These are phyloP conservation scores for Linum trigynum DNA, from an alignment of 345 rosid genomes.

Conservation along the genomic window DNA sequence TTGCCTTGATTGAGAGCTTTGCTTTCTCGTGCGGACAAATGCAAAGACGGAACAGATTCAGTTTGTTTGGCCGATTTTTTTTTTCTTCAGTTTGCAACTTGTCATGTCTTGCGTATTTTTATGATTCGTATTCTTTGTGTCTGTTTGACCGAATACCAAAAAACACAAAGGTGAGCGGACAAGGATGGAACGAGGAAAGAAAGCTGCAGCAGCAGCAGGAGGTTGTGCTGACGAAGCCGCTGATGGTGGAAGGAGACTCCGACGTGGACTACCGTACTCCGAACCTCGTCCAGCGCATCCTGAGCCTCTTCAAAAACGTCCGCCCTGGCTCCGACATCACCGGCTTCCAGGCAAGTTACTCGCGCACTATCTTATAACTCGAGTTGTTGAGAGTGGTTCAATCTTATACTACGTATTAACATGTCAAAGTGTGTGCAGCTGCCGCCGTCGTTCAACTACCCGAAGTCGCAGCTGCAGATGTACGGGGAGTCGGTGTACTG, in stretches of 20 bases:
- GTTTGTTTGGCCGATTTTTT: too few relatives aligned
- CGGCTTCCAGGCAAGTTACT: conserved; percentile 33
- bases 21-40: too few relatives aligned
- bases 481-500: conserved; percentile 62
- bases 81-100: too few relatives aligned
- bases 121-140: too few relatives aligned
- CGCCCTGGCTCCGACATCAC: conserved; percentile 60
- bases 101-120: too few relatives aligned
- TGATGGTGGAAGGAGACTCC: conserved; percentile 37
- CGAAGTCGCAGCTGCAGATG: conserved; percentile 75
- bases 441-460: conserved; percentile 63
- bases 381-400: neutral
- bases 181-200: neutral
- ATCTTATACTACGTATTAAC: neutral
- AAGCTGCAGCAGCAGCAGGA: neutral
- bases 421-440: conserved; percentile 30
- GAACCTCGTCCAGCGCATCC: conserved; percentile 35
- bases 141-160: too few relatives aligned
- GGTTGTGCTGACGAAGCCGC: conserved; percentile 36
- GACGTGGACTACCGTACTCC: conserved; percentile 33
- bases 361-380: neutral
- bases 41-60: too few relatives aligned
- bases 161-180: neutral
- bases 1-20: too few relatives aligned
- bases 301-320: conserved; percentile 42